phyloP scores from a whole-genome alignment of 2,329 filamentous ascomycete genomes.

The Colletotrichum graminicola region DNA sequence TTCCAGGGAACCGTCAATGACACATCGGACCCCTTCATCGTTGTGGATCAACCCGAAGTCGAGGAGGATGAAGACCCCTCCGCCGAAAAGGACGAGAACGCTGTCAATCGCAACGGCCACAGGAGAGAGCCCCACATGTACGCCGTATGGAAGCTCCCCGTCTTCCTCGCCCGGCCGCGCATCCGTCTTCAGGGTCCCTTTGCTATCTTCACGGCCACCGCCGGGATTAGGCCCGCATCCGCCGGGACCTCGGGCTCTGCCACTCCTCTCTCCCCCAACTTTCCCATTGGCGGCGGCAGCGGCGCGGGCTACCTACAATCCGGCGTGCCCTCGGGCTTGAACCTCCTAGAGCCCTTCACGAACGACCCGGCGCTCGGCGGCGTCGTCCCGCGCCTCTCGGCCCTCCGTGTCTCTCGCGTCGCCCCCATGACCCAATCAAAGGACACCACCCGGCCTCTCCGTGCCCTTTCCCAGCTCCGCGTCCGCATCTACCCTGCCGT shows the following conservation, averaged over 20 bases:
- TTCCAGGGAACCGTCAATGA: constrained; percentile 67
- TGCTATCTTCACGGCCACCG: constrained; percentile 73
- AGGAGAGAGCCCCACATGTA: constrained; percentile 58
- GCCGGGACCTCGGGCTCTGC: constrained; percentile 50
- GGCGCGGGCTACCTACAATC: constrained; percentile 76
- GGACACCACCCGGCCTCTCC: constrained; percentile 73
- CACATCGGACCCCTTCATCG: constrained; percentile 62
- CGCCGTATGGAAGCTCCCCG: constrained; percentile 70
- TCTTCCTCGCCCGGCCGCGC: constrained; percentile 70
- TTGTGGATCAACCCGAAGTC: constrained; percentile 57
- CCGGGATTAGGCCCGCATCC: constrained; percentile 68
- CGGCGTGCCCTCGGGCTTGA: constrained; percentile 76
- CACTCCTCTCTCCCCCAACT: constrained; percentile 33
- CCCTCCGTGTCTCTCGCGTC: constrained; percentile 79
- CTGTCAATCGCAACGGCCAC: constrained; percentile 41
- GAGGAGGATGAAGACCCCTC: constrained; percentile 46
- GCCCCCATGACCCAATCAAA: constrained; percentile 74
- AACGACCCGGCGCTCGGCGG: constrained; percentile 73
- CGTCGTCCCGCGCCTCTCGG: constrained; percentile 75
- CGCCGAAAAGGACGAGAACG: constrained; percentile 42
- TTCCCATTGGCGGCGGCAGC: constrained; percentile 49
- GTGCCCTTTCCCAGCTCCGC: constrained; percentile 71
- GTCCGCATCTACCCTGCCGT: constrained; percentile 76
- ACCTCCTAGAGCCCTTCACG: constrained; percentile 81
- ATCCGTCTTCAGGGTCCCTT: constrained; percentile 75